Conservation (phyloP, 345 rosid species). For the Psidium guajava region DNA sequence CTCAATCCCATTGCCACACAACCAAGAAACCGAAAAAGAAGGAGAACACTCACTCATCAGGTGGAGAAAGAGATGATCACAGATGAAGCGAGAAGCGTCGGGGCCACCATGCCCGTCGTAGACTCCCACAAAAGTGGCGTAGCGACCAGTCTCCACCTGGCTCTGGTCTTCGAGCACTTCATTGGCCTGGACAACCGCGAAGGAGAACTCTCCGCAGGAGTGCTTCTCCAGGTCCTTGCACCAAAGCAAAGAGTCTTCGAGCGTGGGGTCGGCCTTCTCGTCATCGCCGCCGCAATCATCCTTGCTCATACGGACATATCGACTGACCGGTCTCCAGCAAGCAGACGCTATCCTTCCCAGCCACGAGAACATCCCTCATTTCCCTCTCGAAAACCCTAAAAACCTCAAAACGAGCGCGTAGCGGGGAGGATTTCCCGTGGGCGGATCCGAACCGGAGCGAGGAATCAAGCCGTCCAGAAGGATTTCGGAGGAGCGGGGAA, state of each 20-base stretch:
- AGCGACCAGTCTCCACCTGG: constrained; percentile 67
- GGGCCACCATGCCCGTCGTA: constrained; percentile 98
- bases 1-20: background rate
- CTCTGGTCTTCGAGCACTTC: constrained; percentile 80
- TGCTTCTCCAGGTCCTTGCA: constrained; percentile 69
- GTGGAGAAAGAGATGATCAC: constrained; percentile 69
- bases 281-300: constrained; percentile 16
- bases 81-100: constrained; percentile 72
- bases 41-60: constrained; percentile 44
- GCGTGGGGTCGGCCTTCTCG: constrained; percentile 17
- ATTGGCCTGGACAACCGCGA: constrained; percentile 81
- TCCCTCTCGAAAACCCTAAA: constrained; percentile 1
- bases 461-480: background rate
- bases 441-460: background rate
- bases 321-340: constrained; percentile 67
- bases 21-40: background rate
- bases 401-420: background rate
- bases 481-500: background rate
- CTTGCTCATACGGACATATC: constrained; percentile 79
- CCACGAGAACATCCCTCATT: constrained; percentile 98
- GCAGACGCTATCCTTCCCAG: constrained; percentile 50
- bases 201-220: constrained; percentile 76
- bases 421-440: background rate
- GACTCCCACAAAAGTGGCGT: constrained; percentile 70
- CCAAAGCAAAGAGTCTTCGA: constrained; percentile 56